These are phyloP conservation scores for Hsuehochloa calcarea DNA, from an alignment of 176 grass and related monocot species.

Conservation along the genomic window DNA sequence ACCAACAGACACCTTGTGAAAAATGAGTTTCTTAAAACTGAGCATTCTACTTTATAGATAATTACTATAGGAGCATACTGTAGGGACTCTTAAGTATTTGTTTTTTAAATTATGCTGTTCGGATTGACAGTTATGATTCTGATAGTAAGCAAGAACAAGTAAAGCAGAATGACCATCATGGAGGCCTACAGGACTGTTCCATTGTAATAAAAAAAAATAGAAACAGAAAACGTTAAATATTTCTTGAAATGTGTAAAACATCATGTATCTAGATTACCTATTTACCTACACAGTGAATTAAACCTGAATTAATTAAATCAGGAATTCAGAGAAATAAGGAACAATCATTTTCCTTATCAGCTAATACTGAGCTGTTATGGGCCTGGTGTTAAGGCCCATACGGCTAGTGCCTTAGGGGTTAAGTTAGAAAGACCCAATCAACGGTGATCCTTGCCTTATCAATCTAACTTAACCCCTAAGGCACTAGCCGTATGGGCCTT, in stretches of 20 bases:
- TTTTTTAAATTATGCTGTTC: not conserved
- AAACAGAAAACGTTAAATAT: not conserved
- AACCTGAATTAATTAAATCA: not conserved
- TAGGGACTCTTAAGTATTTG: not conserved
- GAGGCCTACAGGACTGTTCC: not conserved
- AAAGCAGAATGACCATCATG: not conserved
- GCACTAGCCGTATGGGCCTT: too few relatives aligned
- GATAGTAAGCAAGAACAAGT: not conserved
- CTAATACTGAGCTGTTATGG: too few relatives aligned
- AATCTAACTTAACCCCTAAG: too few relatives aligned
- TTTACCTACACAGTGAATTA: not conserved
- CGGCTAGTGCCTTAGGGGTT: too few relatives aligned
- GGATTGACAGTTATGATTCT: not conserved
- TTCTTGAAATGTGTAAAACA: not conserved
- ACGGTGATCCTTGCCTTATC: too few relatives aligned
- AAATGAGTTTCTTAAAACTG: not conserved
- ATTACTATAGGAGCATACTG: not conserved
- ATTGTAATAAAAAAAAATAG: not conserved
- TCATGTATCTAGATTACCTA: not conserved
- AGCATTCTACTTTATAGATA: not conserved
- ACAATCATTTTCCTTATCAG: slow-evolving; percentile 6
- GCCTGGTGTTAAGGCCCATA: too few relatives aligned
- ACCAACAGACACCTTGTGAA: not conserved
- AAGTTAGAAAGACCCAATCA: too few relatives aligned
- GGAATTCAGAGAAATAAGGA: not conserved